Base-by-base conservation (phyloP, 768 basidiomycete genomes). In the Naganishia vishniacii region DNA sequence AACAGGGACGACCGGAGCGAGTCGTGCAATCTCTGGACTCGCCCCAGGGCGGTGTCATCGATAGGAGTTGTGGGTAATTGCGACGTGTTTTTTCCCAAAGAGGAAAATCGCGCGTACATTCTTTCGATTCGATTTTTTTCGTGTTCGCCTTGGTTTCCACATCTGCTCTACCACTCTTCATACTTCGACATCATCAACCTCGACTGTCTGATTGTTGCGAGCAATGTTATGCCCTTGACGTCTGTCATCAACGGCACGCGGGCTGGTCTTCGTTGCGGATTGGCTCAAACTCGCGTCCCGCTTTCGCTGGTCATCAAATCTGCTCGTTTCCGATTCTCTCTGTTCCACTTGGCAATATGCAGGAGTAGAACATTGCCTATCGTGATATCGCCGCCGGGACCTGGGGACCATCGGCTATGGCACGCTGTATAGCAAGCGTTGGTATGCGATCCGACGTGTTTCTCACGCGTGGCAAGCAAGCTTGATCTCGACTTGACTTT, bases 21-120 rank as follows among this genome's bases (percentile, higher is more conserved):
- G 44, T 32, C 41, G 29, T 41, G 62, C 48, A 37, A 51, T 62
- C 20, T 23, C 23, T 51, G 47, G 59, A 26, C 15, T 20, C 16
- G 31, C 41, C 29, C 42, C 41, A 6, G 15, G 12, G 8, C 40
- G 60, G 29, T 32, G 48, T 48, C 41, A 41, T 47, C 53, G 64
- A 28, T 41, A 53, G 37, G 31, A 34, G 31, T 48, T 31, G 61
- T 41, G 49, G 53, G 25, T 65, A 48, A 46, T 56, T 29, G 59
- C 63, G 44, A 44, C 63, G 45, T 60, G 42, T 28, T 12, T 28
- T n/a, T 60, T 45, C 59, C 42, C 59, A 31, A 60, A 45, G 6
- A 46, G 60, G 63, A 44, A 49, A 56, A 62, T 59, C 53, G 66
- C 51, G 56, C 64, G 47, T 40, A 25, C 49, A 63, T 51, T 7